Evolutionary conservation across 148 eudicot genomes (phyloP).

Genomic region (Rhododendron ovatum): DNA sequence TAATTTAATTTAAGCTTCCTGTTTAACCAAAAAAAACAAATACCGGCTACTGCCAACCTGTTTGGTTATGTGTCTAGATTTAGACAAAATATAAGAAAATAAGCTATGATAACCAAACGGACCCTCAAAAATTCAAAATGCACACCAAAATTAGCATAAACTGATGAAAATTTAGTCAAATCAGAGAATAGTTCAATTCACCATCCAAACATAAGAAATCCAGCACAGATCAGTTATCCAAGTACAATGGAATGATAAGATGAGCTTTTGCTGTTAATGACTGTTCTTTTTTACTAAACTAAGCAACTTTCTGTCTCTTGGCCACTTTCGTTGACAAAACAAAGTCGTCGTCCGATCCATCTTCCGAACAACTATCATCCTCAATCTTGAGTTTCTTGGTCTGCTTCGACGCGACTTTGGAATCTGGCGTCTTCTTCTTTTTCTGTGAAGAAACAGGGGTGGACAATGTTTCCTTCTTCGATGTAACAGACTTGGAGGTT

Average conservation of each 20-base stretch:
- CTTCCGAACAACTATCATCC: slow-evolving; percentile 36
- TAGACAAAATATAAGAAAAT: neutral
- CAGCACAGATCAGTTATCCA: neutral
- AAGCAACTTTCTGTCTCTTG: slow-evolving; percentile 37
- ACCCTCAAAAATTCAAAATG: neutral
- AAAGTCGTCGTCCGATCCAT: slow-evolving; percentile 44
- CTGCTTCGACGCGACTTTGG: slow-evolving; percentile 30
- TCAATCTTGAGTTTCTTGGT: slow-evolving; percentile 41
- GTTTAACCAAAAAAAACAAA: too few relatives aligned
- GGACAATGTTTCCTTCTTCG: slow-evolving; percentile 25
- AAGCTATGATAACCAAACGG: neutral
- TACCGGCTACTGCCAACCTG: neutral
- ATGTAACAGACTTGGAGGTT: slow-evolving; percentile 33
- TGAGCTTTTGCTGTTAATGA: neutral
- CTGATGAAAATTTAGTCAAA: neutral
- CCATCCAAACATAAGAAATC: neutral
- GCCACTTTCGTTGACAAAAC: slow-evolving; percentile 16
- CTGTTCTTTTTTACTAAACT: neutral
- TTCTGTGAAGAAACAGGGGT: slow-evolving; percentile 17
- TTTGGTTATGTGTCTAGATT: neutral
- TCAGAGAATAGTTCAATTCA: neutral
- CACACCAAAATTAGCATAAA: neutral
- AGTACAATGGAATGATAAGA: neutral
- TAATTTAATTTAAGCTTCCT: too few relatives aligned
- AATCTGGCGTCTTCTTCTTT: slow-evolving; percentile 27